Conservation (phyloP, 352 stramenopile species). For the Phytophthora podocarpi region DNA sequence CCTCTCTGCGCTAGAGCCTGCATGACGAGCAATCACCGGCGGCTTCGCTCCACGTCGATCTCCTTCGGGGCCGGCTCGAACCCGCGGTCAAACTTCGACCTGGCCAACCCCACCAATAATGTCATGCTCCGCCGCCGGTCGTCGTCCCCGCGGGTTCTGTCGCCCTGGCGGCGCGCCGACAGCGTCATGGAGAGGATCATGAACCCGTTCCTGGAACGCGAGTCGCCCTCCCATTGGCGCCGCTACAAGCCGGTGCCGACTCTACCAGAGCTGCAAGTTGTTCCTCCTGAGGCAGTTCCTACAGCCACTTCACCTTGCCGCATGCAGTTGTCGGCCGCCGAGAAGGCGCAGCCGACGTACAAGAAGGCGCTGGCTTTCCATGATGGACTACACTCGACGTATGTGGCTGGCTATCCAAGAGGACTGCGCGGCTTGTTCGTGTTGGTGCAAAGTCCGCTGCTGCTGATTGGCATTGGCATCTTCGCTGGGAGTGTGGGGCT, state of each 20-base stretch:
- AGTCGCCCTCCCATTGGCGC: conserved; percentile 32
- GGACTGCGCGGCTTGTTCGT: conserved; percentile 66
- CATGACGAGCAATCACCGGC: conserved; percentile 32
- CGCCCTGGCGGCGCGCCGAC: conserved; percentile 48
- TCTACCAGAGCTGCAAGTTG: conserved; percentile 12
- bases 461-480: conserved; percentile 68
- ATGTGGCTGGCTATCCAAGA: conserved; percentile 65
- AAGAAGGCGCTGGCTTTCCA: conserved; percentile 68
- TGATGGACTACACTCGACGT: conserved; percentile 78
- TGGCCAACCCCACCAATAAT: neutral
- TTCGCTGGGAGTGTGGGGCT: conserved; percentile 73
- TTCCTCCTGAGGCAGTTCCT: neutral
- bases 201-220: conserved; percentile 71
- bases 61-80: conserved; percentile 19
- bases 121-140: conserved; percentile 22
- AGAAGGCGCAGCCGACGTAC: conserved; percentile 33
- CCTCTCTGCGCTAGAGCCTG: neutral
- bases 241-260: conserved; percentile 20
- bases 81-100: conserved; percentile 5
- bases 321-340: conserved; percentile 1
- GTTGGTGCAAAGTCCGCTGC: conserved; percentile 69
- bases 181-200: conserved; percentile 80
- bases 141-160: conserved; percentile 29
- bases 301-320: neutral
- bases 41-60: conserved; percentile 27